Percentiles rank a stretch among this genome's conserved stretches.
phyloP scores from a whole-genome alignment of 2,329 filamentous ascomycete genomes.

The Aureobasidium namibiae region DNA sequence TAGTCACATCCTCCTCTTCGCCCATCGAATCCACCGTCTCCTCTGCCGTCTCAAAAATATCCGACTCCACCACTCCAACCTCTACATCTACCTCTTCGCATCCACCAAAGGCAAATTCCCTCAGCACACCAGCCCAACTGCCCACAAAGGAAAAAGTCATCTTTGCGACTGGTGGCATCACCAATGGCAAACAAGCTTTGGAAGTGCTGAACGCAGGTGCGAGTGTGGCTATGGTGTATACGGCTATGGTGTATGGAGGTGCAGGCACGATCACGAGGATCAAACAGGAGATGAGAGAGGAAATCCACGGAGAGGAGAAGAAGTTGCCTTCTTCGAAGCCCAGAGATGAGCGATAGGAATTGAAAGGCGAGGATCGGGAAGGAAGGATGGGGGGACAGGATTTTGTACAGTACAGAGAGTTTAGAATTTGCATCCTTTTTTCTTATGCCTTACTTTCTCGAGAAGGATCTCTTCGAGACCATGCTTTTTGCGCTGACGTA shows the following conservation, averaged over 20 bases:
- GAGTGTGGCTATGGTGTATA: slow-evolving; percentile 81
- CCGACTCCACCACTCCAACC: background rate
- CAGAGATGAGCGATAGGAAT: background rate
- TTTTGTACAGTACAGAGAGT: too few relatives aligned
- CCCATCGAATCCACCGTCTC: background rate
- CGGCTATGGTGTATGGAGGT: slow-evolving; percentile 59
- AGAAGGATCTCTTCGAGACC: too few relatives aligned
- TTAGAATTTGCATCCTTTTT: too few relatives aligned
- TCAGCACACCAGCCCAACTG: slow-evolving; percentile 10
- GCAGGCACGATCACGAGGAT: slow-evolving; percentile 51
- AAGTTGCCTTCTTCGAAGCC: background rate
- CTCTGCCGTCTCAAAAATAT: background rate
- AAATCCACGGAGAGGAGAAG: slow-evolving; percentile 19
- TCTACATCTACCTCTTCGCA: background rate
- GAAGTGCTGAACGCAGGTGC: slow-evolving; percentile 81
- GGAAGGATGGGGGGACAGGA: too few relatives aligned
- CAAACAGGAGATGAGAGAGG: slow-evolving; percentile 42
- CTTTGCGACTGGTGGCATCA: slow-evolving; percentile 90
- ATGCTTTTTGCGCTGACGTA: too few relatives aligned
- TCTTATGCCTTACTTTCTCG: too few relatives aligned
- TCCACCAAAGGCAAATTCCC: background rate
- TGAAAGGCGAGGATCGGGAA: too few relatives aligned
- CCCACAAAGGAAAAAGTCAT: slow-evolving; percentile 59
- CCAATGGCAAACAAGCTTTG: slow-evolving; percentile 74
- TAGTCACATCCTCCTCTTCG: background rate